Base-by-base conservation (phyloP, 2,329 filamentous ascomycete genomes). In the Hymenoscyphus scutula region DNA sequence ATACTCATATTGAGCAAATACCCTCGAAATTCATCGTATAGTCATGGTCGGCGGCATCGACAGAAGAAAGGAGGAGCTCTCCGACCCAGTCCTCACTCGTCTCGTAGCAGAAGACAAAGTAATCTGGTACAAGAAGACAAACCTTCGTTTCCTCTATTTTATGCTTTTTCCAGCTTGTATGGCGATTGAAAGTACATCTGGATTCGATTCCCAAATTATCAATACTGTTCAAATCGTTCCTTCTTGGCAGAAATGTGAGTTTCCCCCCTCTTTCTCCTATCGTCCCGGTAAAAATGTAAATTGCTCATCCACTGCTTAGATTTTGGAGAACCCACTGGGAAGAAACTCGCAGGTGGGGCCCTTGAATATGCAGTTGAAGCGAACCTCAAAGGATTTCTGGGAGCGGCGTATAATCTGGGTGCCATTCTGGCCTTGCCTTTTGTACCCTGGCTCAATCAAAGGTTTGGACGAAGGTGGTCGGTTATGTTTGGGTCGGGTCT, bases 401-500 rank as follows among this genome's bases (percentile, higher is more conserved):
- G 79, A 15, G 80, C 82, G 1, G 81, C 78, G 57, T 86, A 85
- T 69, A 81, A 80, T 57, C 76, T 85, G 4, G 83, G 83, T 5
- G 82, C 82, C 10, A 80, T 85, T 60, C 75, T 80, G 41, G 78
- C 77, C 19, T 78, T 85, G 8, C 83, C 83, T 0, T 75, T 85
- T 62, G 81, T 84, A 2, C 79, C 82, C 0, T 77, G 78, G 61
- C 68, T 84, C 4, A 81, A 81, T 57, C 80, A 85, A 62, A 73
- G 73, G 23, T 75, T 78, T 45, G 83, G 81, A n/a, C 72, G 81
- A 63, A 75, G 81, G 62, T 80, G 77, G 77, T 79, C 82, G 15
- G 83, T 87, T 62, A 76, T 86, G 64, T 73, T 80, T 30, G 84
- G 84, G 0, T 85, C 82, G n/a, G 59, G 76, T 0, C 76, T 85